These are phyloP conservation scores for Sanghuangporus baumii DNA, from an alignment of 1,284 basidiomycete genomes.

Conservation along the genomic window DNA sequence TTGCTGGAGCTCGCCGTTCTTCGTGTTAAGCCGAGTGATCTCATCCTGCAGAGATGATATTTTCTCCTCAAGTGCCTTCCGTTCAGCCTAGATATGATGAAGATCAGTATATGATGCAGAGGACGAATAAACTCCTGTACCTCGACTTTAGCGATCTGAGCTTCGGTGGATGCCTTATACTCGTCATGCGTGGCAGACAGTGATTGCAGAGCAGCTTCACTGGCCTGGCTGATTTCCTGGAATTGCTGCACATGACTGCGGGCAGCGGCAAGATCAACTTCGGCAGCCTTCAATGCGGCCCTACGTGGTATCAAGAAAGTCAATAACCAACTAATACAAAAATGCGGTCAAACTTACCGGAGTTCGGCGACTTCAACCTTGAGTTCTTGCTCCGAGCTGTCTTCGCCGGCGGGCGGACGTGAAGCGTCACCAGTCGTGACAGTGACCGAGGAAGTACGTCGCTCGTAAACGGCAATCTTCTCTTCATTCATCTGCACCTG, in stretches of 20 bases:
- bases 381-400: constrained; percentile 70
- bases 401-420: constrained; percentile 34
- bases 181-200: constrained; percentile 74
- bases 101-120: constrained; percentile 1
- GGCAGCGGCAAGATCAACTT: constrained; percentile 68
- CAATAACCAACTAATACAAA: neutral
- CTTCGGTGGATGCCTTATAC: constrained; percentile 66
- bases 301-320: constrained; percentile 33
- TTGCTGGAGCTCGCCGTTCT: constrained; percentile 55
- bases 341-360: constrained; percentile 41
- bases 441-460: constrained; percentile 39
- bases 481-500: constrained; percentile 75
- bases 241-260: constrained; percentile 75
- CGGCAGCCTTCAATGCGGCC: constrained; percentile 65
- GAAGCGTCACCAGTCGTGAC: constrained; percentile 21
- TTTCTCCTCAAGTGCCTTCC: constrained; percentile 58
- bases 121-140: constrained; percentile 34
- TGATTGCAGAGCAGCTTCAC: constrained; percentile 68
- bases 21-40: constrained; percentile 42
- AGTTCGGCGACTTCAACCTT: constrained; percentile 83
- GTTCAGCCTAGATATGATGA: constrained; percentile 49
- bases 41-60: constrained; percentile 54
- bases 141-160: constrained; percentile 58
- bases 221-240: constrained; percentile 78
- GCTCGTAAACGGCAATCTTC: constrained; percentile 84